These are phyloP conservation scores for Mucor saturninus DNA, from an alignment of 371 early-diverging fungal species.

Conservation along the genomic window DNA sequence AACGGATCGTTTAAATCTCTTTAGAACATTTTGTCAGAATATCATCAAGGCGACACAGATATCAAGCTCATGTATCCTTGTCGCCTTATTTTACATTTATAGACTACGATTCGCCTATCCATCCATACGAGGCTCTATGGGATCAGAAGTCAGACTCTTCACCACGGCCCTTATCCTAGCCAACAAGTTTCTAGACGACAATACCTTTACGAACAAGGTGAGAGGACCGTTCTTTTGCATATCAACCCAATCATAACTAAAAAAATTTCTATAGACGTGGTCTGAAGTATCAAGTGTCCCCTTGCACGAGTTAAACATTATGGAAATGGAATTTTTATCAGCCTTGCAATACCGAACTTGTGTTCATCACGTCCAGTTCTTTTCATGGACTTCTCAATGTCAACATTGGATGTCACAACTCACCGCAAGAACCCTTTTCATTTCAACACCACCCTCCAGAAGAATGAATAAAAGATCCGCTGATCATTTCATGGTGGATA, in stretches of 20 bases:
- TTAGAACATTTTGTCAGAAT: conserved; percentile 48
- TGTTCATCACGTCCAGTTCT: conserved; percentile 35
- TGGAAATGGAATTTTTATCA: conserved; percentile 73
- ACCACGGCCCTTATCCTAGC: conserved; percentile 66
- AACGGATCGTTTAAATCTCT: conserved; percentile 23
- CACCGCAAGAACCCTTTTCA: neutral
- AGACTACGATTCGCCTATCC: conserved; percentile 39
- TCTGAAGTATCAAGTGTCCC: conserved; percentile 66
- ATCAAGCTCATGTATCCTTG: conserved; percentile 36
- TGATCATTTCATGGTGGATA: neutral
- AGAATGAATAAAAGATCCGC: conserved; percentile 2
- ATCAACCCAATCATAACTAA: neutral
- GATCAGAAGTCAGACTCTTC: conserved; percentile 66
- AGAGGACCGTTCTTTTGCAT: neutral
- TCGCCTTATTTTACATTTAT: conserved; percentile 45
- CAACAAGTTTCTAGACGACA: conserved; percentile 69
- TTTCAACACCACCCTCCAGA: neutral
- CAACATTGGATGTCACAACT: conserved; percentile 35
- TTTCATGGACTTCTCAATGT: conserved; percentile 37
- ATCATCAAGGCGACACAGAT: conserved; percentile 51
- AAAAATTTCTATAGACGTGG: conserved; percentile 52
- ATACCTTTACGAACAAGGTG: conserved; percentile 67
- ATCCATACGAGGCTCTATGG: conserved; percentile 38
- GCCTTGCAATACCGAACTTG: conserved; percentile 56
- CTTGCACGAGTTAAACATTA: conserved; percentile 63